phyloP scores from a whole-genome alignment of 352 stramenopile species.

The Phytopythium mirpurense region DNA sequence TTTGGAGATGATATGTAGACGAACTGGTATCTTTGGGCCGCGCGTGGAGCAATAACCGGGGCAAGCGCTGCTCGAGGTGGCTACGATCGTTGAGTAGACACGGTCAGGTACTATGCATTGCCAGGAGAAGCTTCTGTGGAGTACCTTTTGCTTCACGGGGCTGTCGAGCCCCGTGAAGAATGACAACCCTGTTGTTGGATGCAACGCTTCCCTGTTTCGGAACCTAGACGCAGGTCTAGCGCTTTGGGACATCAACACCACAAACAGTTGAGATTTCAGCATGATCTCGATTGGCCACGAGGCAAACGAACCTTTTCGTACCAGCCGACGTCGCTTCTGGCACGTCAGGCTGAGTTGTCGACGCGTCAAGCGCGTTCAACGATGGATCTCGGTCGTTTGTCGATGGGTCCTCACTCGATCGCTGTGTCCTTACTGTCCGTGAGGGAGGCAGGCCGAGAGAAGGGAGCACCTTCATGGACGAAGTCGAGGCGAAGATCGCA shows the following conservation, averaged over 20 bases:
- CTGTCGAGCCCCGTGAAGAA: not conserved
- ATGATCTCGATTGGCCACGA: not conserved
- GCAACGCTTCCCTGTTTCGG: not conserved
- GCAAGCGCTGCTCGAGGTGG: not conserved
- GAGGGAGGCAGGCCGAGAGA: not conserved
- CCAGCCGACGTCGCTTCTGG: not conserved
- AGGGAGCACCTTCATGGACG: not conserved
- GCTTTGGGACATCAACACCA: not conserved
- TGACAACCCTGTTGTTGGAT: not conserved
- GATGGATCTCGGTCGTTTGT: not conserved
- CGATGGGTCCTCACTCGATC: not conserved
- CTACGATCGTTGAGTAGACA: too few species aligned
- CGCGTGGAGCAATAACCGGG: constrained; percentile 1
- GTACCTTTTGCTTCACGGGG: not conserved
- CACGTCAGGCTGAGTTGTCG: too few species aligned
- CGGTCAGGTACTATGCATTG: too few species aligned
- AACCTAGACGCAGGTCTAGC: not conserved
- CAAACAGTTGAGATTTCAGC: not conserved
- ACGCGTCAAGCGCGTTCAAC: not conserved
- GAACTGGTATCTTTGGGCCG: constrained; percentile 24
- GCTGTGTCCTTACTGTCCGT: not conserved
- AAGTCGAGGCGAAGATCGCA: not conserved
- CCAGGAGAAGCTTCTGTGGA: too few species aligned
- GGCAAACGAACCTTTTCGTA: not conserved
- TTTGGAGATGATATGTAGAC: not conserved